These are phyloP conservation scores for Fraxinus cuspidata DNA, from an alignment of 257 asterid species.

Conservation along the genomic window DNA sequence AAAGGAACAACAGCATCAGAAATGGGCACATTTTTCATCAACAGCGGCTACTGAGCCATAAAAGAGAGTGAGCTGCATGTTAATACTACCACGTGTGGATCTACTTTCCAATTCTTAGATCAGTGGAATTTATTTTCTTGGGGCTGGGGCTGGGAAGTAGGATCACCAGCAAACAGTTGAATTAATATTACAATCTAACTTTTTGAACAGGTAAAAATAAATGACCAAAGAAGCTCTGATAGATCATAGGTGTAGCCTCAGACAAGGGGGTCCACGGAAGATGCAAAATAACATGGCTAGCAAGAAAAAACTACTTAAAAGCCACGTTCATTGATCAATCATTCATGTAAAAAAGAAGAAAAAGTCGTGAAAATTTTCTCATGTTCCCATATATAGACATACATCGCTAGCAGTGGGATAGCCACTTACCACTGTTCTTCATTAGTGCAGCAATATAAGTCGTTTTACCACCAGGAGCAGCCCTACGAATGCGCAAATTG, in stretches of 20 bases:
- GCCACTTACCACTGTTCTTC: constrained; percentile 84
- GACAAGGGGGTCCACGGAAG: not conserved
- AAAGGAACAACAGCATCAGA: not conserved
- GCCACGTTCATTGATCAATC: not conserved
- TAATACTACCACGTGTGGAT: not conserved
- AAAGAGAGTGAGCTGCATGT: not conserved
- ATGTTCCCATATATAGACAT: not conserved
- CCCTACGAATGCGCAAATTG: constrained; percentile 52
- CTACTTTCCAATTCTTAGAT: not conserved
- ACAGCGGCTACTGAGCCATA: not conserved
- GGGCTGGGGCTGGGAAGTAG: not conserved
- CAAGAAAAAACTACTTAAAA: too few species aligned
- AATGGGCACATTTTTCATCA: not conserved
- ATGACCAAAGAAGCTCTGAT: not conserved
- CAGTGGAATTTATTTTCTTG: not conserved
- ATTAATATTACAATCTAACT: too few species aligned
- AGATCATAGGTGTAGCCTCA: not conserved
- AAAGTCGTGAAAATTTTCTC: not conserved
- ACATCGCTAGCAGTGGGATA: not conserved
- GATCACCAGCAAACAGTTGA: too few species aligned
- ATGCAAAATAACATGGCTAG: not conserved
- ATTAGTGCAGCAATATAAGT: constrained; percentile 90
- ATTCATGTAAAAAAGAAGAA: not conserved
- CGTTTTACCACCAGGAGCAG: constrained; percentile 99
- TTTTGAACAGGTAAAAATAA: too few species aligned